Evolutionary conservation across 176 grass and related monocot genomes (phyloP).

Genomic region (Zizania latifolia): DNA sequence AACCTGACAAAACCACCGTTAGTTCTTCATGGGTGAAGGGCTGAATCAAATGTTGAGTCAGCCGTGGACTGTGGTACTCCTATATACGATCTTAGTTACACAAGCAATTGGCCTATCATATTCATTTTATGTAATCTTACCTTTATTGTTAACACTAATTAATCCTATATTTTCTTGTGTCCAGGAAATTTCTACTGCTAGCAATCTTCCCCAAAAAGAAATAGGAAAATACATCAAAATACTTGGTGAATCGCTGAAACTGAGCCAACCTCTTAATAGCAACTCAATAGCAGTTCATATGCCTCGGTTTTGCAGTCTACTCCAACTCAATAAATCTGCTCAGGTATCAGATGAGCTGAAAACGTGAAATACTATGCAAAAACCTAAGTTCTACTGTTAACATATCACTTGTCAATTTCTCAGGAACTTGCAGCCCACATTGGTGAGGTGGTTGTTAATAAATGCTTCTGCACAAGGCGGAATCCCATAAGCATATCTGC

Average conservation of each 20-base stretch:
- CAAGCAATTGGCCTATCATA: not conserved
- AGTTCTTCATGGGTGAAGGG: not conserved
- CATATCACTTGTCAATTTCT: not conserved
- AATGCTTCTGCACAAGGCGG: constrained; percentile 86
- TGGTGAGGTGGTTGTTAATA: constrained; percentile 90
- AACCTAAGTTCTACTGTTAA: not conserved
- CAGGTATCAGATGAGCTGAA: constrained; percentile 51
- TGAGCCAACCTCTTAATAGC: constrained; percentile 94
- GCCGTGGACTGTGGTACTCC: not conserved
- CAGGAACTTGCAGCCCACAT: constrained; percentile 97
- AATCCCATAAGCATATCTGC: constrained; percentile 99
- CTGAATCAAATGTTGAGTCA: not conserved
- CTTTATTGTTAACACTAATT: not conserved
- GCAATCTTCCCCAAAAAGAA: constrained; percentile 97
- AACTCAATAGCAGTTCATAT: constrained; percentile 98
- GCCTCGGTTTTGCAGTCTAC: constrained; percentile 93
- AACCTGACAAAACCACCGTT: not conserved
- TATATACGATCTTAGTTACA: not conserved
- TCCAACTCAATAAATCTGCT: constrained; percentile 97
- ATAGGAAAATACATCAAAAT: constrained; percentile 99
- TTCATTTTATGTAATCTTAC: not conserved
- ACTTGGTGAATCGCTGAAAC: constrained; percentile 84
- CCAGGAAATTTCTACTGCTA: constrained; percentile 96
- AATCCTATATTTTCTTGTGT: constrained; percentile 8
- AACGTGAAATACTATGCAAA: not conserved